phyloP scores from a whole-genome alignment of 1,284 basidiomycete species.

The Ceratobasidium sp. region DNA sequence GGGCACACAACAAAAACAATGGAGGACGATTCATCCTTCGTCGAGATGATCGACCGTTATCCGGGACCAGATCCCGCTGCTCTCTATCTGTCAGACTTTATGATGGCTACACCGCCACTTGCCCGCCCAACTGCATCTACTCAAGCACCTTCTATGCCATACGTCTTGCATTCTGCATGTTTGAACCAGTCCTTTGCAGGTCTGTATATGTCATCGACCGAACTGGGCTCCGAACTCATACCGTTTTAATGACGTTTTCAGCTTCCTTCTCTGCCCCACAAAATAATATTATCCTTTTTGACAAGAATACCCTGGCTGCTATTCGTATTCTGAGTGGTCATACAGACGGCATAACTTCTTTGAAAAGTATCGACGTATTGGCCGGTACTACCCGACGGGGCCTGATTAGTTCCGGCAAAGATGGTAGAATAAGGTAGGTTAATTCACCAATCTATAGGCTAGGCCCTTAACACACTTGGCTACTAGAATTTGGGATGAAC shows the following conservation, averaged over 20 bases:
- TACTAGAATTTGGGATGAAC: constrained; percentile 37
- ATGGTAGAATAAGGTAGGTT: constrained; percentile 40
- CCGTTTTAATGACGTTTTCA: constrained; percentile 24
- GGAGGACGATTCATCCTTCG: constrained; percentile 39
- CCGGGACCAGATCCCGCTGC: constrained; percentile 39
- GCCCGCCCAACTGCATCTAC: constrained; percentile 33
- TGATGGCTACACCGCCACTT: constrained; percentile 18
- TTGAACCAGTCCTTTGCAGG: constrained; percentile 39
- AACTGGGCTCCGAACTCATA: constrained; percentile 23
- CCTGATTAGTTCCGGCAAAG: constrained; percentile 41
- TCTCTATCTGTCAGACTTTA: constrained; percentile 21
- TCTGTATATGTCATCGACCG: constrained; percentile 7
- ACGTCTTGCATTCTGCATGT: constrained; percentile 37
- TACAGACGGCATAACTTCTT: constrained; percentile 40
- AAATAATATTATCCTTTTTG: constrained; percentile 40
- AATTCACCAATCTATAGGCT: background rate
- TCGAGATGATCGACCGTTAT: constrained; percentile 41
- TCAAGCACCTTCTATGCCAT: constrained; percentile 34
- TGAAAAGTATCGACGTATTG: constrained; percentile 25
- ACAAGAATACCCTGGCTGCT: constrained; percentile 35
- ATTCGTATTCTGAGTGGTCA: constrained; percentile 39
- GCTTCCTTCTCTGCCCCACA: constrained; percentile 37
- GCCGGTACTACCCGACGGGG: constrained; percentile 35
- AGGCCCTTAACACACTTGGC: background rate
- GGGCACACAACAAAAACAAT: constrained; percentile 27